Base-by-base conservation (phyloP, 441 rosid species). In the Gossypium gossypioides region DNA sequence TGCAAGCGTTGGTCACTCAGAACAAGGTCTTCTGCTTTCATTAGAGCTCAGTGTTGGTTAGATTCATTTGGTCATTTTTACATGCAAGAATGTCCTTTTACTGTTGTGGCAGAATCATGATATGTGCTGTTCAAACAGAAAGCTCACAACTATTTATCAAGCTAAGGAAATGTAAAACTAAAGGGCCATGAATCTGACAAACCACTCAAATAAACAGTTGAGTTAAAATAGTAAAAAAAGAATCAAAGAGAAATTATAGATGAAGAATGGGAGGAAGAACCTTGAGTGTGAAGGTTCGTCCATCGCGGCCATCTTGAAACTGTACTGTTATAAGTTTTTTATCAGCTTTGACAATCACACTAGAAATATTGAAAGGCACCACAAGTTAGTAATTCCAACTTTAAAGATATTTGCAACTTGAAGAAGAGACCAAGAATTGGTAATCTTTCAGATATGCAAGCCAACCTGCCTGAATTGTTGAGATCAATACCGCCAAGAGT, bases 401-500 rank as follows among this genome's bases (percentile, higher is more conserved):
- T 80, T 6, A 50, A 44, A 59, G 48, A 34, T 50, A n/a, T 42
- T 44, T 74, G 75, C 44, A 78, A 58, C 72, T 6, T 64, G 27
- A 73, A 56, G 34, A 73, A 52, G 69, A 70, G 62, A 55, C 6
- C 57, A 42, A 25, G 34, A 68, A 65, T 58, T 74, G 73, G 48
- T 75, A 78, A 54, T 71, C 27, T 71, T 75, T 62, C 32, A 72
- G 78, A 79, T 80, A 79, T 79, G 82, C 79, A 84, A 83, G 91
- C 99, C 87, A 84, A 96, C 99, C 99, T 96, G 97, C 99, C 99
- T 93, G 98, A 93, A 89, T 86, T 96, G 98, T 96, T 93, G 89
- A 96, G 98, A 82, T 96, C 98, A 84, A 93, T 91, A 76, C 98
- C 99, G 72, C 99, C 99, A 66, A 96, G 97, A 63, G 93, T 96